Evolutionary conservation across 2,329 filamentous ascomycete species (phyloP).

Genomic region (Aureobasidium pullulans): DNA sequence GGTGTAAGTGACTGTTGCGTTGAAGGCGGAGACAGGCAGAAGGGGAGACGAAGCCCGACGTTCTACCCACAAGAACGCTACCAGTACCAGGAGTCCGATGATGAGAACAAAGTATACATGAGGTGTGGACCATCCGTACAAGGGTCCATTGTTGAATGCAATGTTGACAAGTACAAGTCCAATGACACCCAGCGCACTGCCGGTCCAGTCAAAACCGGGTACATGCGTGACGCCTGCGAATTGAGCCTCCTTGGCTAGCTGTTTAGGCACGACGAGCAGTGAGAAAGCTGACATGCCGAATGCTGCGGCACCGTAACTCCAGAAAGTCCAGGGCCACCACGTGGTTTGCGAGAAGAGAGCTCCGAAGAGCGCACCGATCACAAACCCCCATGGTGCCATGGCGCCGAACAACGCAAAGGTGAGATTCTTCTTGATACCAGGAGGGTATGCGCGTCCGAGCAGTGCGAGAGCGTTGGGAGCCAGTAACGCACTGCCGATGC

Average conservation of each 20-base stretch:
- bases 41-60: conserved; percentile 23
- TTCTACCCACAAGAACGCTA: conserved; percentile 44
- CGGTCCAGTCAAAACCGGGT: conserved; percentile 35
- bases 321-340: conserved; percentile 36
- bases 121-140: conserved; percentile 50
- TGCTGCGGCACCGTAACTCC: conserved; percentile 35
- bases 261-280: conserved; percentile 34
- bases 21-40: conserved; percentile 24
- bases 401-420: conserved; percentile 32
- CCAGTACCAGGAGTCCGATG: conserved; percentile 48
- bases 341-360: conserved; percentile 28
- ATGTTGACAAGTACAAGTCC: conserved; percentile 58
- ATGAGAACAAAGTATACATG: conserved; percentile 53
- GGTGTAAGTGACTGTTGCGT: conserved; percentile 24
- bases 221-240: conserved; percentile 21
- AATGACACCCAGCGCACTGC: conserved; percentile 43
- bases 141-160: conserved; percentile 58
- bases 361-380: conserved; percentile 28
- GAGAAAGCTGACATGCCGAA: conserved; percentile 31
- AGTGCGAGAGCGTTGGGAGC: conserved; percentile 33
- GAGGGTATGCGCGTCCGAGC: conserved; percentile 28
- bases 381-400: conserved; percentile 29
- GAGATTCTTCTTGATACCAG: conserved; percentile 32
- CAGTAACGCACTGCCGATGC: conserved; percentile 31
- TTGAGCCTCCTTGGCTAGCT: conserved; percentile 16